Evolutionary conservation across 192 early-diverging fungal species (phyloP), one percentile per base, ranked within the genome.

Genomic region (Umbelopsis isabellina): DNA sequence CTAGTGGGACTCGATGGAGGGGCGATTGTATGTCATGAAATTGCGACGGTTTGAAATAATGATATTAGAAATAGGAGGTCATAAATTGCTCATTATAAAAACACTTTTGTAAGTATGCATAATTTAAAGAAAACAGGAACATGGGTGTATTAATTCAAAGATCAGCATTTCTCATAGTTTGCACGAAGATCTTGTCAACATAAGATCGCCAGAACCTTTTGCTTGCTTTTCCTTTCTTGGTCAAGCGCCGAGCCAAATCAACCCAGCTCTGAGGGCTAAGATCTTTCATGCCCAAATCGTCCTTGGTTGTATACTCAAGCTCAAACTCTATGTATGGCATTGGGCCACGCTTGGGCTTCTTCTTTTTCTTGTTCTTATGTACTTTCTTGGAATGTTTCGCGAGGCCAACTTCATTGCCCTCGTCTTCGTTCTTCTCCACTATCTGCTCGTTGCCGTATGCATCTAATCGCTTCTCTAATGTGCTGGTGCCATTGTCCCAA

Each of bases 221-320:
- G 27, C 72, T 72, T 22, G 23, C 55, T 4, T 51, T 8, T 0
- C 21, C 58, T 21, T 66, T 46, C 21, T 65, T 50, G 9, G 73
- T 67, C 21, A 88, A 61, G 27, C 53, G 51, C 35, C 55, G 70
- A 12, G 87, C 85, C 13, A 86, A 66, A 13, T 73, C 49, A 21
- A 88, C 25, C 82, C 82, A 86, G 49, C 83, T 75, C 3, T 70
- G 9, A 0, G 70, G 41, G n/a, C 79, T 82, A 41, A 88, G 51
- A 46, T 88, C 79, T 27, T 76, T 47, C 75, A 88, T 75, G 6
- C 74, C 72, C 49, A 83, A 86, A 37, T 78, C 79, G 13, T 82
- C 74, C 33, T 70, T 64, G 10, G 80, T 85, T 2, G 77, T 67
- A 48, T 88, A 88, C 65, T 88, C 87, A 16, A 86, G 46, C 51